Evolutionary conservation across 148 eudicot genomes (phyloP).

Genomic region (Heliosperma pusillum): DNA sequence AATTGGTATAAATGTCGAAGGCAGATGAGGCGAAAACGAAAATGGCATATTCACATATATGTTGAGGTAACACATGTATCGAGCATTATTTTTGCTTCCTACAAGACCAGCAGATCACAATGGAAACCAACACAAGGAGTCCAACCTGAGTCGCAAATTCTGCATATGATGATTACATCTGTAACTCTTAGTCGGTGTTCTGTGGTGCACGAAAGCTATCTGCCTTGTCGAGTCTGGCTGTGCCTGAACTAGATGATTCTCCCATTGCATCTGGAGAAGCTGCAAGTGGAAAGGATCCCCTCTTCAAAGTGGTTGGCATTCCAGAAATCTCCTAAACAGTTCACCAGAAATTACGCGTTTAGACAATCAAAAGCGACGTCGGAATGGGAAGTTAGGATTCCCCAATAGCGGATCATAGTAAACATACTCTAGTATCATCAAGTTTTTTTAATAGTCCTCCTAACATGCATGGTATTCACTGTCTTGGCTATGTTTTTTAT

Average conservation of each 20-base stretch:
- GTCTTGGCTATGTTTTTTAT: too few species aligned
- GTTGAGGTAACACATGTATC: neutral
- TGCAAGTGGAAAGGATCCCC: slow-evolving; percentile 29
- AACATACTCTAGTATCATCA: too few species aligned
- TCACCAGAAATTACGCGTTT: neutral
- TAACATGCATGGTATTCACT: too few species aligned
- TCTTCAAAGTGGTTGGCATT: slow-evolving; percentile 39
- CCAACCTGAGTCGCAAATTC: slow-evolving; percentile 5
- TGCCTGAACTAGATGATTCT: slow-evolving; percentile 47
- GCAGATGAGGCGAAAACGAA: neutral
- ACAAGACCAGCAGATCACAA: neutral
- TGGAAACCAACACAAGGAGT: neutral
- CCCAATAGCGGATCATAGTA: too few species aligned
- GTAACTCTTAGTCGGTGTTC: neutral
- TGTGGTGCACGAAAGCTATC: slow-evolving; percentile 38
- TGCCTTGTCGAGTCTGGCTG: slow-evolving; percentile 38
- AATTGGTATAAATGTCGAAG: neutral
- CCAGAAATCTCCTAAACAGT: slow-evolving; percentile 46
- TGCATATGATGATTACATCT: neutral
- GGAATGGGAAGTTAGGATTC: neutral
- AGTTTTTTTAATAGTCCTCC: too few species aligned
- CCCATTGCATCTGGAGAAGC: slow-evolving; percentile 44
- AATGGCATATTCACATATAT: neutral
- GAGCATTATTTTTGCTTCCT: neutral
- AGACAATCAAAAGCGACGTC: neutral